A percentile compares a stretch with the other conserved stretches of the same genome.
Conservation (phyloP, 805 yeast genomes). For the Isabelozyma gotoi region DNA sequence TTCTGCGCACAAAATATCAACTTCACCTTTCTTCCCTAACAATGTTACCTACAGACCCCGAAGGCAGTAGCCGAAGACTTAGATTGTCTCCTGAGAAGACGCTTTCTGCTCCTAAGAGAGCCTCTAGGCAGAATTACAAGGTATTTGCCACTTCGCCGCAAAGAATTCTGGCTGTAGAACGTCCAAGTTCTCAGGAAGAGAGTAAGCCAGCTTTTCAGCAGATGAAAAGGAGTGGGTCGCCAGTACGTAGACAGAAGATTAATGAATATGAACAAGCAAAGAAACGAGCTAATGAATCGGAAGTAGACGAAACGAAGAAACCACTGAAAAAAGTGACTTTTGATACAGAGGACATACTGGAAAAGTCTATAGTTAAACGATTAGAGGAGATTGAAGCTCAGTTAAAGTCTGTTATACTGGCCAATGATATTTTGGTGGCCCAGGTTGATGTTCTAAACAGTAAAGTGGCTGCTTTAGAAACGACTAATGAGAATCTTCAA, state of each 20-base stretch:
- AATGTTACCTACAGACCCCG: no score
- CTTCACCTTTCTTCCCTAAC: neutral
- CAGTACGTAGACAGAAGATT: slow-evolving; percentile 29
- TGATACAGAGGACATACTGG: slow-evolving; percentile 5
- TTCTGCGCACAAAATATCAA: no score
- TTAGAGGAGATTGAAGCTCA: neutral
- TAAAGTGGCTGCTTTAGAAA: neutral
- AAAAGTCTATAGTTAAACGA: no score
- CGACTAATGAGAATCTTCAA: neutral
- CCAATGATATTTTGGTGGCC: neutral
- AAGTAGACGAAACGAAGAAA: slow-evolving; percentile 11
- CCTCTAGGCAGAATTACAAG: neutral
- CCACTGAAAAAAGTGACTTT: slow-evolving; percentile 5
- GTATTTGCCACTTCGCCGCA: neutral
- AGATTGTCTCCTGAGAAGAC: neutral
- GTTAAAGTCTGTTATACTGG: neutral
- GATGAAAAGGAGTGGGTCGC: slow-evolving; percentile 34
- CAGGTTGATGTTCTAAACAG: neutral
- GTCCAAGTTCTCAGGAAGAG: neutral
- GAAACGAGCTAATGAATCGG: slow-evolving; percentile 20
- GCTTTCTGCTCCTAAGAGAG: neutral
- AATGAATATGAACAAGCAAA: slow-evolving; percentile 22
- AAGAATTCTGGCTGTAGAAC: neutral
- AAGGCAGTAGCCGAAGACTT: neutral
- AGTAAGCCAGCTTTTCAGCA: slow-evolving; percentile 10